Evolutionary conservation across 2,329 filamentous ascomycete species (phyloP).

Genomic region (Byssoonygena ceratinophila): DNA sequence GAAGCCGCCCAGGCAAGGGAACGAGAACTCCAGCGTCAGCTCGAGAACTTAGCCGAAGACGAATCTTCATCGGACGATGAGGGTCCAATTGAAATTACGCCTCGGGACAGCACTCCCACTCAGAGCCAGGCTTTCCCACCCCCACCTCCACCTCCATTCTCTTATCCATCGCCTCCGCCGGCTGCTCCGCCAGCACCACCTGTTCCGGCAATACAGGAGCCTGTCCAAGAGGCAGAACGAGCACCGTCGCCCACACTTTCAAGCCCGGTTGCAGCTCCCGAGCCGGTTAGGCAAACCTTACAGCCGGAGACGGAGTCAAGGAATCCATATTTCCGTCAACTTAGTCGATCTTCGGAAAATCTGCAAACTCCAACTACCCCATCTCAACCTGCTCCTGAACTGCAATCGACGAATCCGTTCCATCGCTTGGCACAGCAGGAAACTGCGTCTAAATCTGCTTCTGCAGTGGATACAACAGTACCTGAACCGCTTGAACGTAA

Average conservation of each 20-base stretch:
- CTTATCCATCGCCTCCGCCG: constrained; percentile 20
- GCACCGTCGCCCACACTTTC: constrained; percentile 33
- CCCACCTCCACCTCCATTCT: constrained; percentile 24
- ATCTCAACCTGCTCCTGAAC: constrained; percentile 34
- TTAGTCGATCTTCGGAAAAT: constrained; percentile 55
- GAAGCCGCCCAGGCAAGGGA: constrained; percentile 85
- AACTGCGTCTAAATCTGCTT: constrained; percentile 39
- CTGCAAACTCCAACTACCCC: constrained; percentile 32
- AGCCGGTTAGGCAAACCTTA: constrained; percentile 32
- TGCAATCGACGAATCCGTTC: constrained; percentile 88
- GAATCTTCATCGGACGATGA: constrained; percentile 74
- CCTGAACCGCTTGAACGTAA: constrained; percentile 36
- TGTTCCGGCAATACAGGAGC: constrained; percentile 10
- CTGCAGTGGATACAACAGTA: constrained; percentile 34
- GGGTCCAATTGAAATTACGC: constrained; percentile 58
- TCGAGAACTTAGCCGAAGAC: constrained; percentile 66
- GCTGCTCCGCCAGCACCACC: constrained; percentile 26
- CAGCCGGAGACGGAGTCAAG: constrained; percentile 65
- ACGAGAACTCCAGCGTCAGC: constrained; percentile 74
- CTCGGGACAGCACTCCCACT: constrained; percentile 49
- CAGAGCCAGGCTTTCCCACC: constrained; percentile 45
- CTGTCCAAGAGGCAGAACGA: background rate
- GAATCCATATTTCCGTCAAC: constrained; percentile 89
- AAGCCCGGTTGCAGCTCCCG: constrained; percentile 41
- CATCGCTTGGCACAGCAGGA: constrained; percentile 67